Percentiles rank a stretch among this genome's conserved stretches.
Conservation (phyloP, 2,329 filamentous ascomycete species). For the Nigrograna mackinnonii region DNA sequence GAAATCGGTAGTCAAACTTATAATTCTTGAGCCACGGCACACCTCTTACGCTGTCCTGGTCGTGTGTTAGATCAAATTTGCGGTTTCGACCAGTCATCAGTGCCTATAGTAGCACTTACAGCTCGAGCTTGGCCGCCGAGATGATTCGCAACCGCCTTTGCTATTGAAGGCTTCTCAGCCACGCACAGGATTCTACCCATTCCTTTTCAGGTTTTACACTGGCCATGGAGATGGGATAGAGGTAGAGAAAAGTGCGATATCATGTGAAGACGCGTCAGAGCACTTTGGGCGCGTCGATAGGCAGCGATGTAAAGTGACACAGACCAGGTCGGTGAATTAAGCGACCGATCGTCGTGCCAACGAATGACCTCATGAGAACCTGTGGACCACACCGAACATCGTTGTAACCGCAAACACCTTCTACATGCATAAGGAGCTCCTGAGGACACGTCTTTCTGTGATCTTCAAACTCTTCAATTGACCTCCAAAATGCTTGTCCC, state of each 20-base stretch:
- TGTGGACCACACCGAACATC: constrained; percentile 10
- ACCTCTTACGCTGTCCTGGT: constrained; percentile 67
- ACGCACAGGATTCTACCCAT: constrained; percentile 70
- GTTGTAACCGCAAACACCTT: background rate
- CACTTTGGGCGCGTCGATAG: constrained; percentile 24
- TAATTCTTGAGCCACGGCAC: constrained; percentile 92
- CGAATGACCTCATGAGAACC: constrained; percentile 25
- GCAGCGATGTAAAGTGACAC: constrained; percentile 8
- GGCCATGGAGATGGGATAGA: constrained; percentile 1
- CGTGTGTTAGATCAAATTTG: no score
- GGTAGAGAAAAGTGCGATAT: constrained; percentile 8
- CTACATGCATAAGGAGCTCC: no score
- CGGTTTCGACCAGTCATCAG: no score
- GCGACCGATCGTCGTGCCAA: constrained; percentile 7
- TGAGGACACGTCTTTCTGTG: no score
- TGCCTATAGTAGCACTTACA: constrained; percentile 58
- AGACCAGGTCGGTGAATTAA: constrained; percentile 9
- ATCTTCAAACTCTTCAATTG: background rate
- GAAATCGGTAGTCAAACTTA: constrained; percentile 87
- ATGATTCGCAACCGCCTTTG: constrained; percentile 90
- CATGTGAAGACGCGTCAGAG: constrained; percentile 41
- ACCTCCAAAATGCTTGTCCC: constrained; percentile 48
- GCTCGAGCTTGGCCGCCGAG: constrained; percentile 78
- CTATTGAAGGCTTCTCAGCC: constrained; percentile 90
- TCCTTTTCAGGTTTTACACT: background rate